A percentile compares a stretch with the other conserved stretches of the same genome.
phyloP scores from a whole-genome alignment of 208 protist species.

The Angomonas ambiguus region DNA sequence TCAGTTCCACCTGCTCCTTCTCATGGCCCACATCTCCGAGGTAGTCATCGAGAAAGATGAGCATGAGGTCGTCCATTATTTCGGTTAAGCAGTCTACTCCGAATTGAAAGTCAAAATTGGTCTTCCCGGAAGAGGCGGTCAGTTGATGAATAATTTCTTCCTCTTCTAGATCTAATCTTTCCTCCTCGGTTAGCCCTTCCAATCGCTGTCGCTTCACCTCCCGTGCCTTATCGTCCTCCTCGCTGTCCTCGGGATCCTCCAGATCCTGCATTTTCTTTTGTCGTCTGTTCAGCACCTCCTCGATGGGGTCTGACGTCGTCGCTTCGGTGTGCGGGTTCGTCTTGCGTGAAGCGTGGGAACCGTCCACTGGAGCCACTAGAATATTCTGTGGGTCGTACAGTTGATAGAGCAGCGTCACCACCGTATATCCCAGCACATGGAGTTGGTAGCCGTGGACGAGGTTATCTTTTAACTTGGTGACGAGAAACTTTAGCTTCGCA shows the following conservation, averaged over 20 bases:
- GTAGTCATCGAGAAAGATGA: conserved; percentile 90
- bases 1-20: conserved; percentile 89
- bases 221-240: conserved; percentile 10
- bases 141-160: conserved; percentile 54
- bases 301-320: conserved; percentile 17
- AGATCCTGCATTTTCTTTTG: conserved; percentile 17
- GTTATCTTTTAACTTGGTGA: conserved; percentile 82
- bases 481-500: conserved; percentile 71
- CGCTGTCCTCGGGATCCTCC: conserved; percentile 1
- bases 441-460: conserved; percentile 90
- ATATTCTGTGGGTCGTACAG: conserved; percentile 80
- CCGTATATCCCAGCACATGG: conserved; percentile 89
- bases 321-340: conserved; percentile 3
- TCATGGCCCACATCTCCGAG: conserved; percentile 82
- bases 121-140: conserved; percentile 16
- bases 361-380: conserved; percentile 16
- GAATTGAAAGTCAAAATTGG: conserved; percentile 62
- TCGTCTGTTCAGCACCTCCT: conserved; percentile 20
- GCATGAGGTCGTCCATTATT: conserved; percentile 69
- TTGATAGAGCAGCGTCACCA: conserved; percentile 84
- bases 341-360: neutral
- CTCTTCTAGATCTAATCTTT: conserved; percentile 36
- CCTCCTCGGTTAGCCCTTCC: conserved; percentile 3
- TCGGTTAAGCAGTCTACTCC: conserved; percentile 62
- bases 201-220: conserved; percentile 1